These are phyloP conservation scores for Aspergillus sclerotialis DNA, from an alignment of 2,329 filamentous ascomycete species.

Conservation along the genomic window DNA sequence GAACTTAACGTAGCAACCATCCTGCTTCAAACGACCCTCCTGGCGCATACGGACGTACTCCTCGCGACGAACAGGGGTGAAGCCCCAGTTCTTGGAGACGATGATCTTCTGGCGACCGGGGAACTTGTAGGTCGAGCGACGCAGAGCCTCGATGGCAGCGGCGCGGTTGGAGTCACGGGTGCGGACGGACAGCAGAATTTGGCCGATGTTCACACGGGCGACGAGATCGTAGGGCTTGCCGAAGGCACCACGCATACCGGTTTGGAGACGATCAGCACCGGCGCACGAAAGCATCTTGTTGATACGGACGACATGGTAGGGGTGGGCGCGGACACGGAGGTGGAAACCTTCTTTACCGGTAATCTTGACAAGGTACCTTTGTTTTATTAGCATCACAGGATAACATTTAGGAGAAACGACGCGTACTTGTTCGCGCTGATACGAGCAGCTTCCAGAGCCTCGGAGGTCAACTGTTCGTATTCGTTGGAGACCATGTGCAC, in stretches of 20 bases:
- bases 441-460: constrained; percentile 98
- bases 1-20: constrained; percentile 99
- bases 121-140: constrained; percentile 99
- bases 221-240: constrained; percentile 99
- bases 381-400: constrained; percentile 1
- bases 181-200: constrained; percentile 95
- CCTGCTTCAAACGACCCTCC: constrained; percentile 86
- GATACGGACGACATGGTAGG: constrained; percentile 99
- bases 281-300: constrained; percentile 99
- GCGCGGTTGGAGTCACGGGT: constrained; percentile 92
- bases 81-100: constrained; percentile 99
- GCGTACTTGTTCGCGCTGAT: constrained; percentile 99
- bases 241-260: constrained; percentile 99
- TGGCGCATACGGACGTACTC: constrained; percentile 96
- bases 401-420: background rate
- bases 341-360: constrained; percentile 67
- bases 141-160: constrained; percentile 94
- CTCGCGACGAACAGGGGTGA: constrained; percentile 95
- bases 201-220: constrained; percentile 99
- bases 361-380: constrained; percentile 60
- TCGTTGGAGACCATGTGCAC: constrained; percentile 99
- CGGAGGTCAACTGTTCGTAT: constrained; percentile 99
- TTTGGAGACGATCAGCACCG: constrained; percentile 99
- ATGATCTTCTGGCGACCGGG: constrained; percentile 99
- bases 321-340: constrained; percentile 76